These are phyloP conservation scores for Panellus pusillus DNA, from an alignment of 768 basidiomycete genomes.

Conservation along the genomic window DNA sequence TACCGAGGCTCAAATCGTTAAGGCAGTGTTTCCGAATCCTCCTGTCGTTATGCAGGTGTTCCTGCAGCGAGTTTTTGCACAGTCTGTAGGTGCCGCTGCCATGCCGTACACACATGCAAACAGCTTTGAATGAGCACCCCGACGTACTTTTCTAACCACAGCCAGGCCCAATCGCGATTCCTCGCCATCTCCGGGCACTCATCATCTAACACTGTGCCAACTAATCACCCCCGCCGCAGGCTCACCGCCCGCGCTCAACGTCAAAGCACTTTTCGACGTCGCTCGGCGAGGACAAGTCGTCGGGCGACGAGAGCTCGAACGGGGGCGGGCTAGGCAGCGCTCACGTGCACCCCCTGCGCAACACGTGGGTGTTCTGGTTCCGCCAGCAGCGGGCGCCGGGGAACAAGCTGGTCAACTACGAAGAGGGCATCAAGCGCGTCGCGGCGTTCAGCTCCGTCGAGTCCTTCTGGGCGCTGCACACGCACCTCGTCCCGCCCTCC, in stretches of 20 bases:
- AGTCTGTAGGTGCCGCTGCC: conserved; percentile 65
- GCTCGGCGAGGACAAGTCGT: conserved; percentile 35
- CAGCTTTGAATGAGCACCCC: no score
- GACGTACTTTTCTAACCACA: no score
- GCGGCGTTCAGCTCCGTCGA: conserved; percentile 91
- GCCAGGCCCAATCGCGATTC: no score
- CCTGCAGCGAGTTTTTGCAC: conserved; percentile 94
- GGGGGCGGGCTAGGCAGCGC: conserved; percentile 7
- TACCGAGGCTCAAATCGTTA: conserved; percentile 96
- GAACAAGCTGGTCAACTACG: conserved; percentile 87
- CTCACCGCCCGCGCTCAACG: conserved; percentile 40
- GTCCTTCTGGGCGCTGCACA: conserved; percentile 94
- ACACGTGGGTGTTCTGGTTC: conserved; percentile 95
- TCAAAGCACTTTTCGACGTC: conserved; percentile 79
- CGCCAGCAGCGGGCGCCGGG: conserved; percentile 88
- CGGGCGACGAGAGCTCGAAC: conserved; percentile 36
- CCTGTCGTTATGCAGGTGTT: conserved; percentile 98
- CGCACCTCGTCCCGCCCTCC: conserved; percentile 86
- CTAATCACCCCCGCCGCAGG: no score
- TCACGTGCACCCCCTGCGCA: conserved; percentile 73
- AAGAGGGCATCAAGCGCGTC: conserved; percentile 93
- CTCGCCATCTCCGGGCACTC: no score
- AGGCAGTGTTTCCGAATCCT: conserved; percentile 97
- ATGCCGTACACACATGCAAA: not conserved
- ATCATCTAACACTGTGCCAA: no score